Conservation (phyloP, 2,329 filamentous ascomycete genomes). For the Colletotrichum tanaceti region DNA sequence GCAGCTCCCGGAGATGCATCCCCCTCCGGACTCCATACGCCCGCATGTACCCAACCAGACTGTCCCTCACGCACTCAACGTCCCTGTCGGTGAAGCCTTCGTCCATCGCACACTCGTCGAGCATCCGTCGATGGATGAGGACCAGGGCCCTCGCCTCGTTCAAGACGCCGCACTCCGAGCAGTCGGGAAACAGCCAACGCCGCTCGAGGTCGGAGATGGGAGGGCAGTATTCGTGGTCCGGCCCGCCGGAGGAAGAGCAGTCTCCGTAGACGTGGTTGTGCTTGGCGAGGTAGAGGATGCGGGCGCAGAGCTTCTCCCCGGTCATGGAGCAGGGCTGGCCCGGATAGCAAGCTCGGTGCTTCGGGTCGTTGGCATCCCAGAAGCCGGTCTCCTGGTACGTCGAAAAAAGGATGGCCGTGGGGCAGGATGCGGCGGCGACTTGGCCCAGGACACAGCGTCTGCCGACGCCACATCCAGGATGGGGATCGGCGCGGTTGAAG, state of each 20-base stretch:
- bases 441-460: background rate
- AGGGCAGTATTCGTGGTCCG: constrained; percentile 3
- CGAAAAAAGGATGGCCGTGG: background rate
- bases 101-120: constrained; percentile 9
- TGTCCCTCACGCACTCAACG: background rate
- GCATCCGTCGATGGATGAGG: constrained; percentile 18
- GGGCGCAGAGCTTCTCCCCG: constrained; percentile 3
- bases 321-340: background rate
- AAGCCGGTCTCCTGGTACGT: constrained; percentile 5
- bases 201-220: background rate
- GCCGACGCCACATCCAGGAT: background rate
- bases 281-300: constrained; percentile 14
- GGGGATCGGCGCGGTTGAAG: background rate
- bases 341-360: constrained; percentile 15
- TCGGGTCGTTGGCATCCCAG: constrained; percentile 23
- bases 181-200: constrained; percentile 2
- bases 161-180: constrained; percentile 2
- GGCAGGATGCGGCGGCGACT: constrained; percentile 6
- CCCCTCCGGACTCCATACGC: constrained; percentile 10
- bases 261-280: constrained; percentile 1
- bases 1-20: constrained; percentile 1
- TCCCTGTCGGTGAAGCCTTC: background rate
- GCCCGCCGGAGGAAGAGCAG: background rate
- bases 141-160: constrained; percentile 13
- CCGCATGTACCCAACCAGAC: constrained; percentile 14